Evolutionary conservation across 1,139 yeast species (phyloP), one percentile per base, ranked within the genome.

Genomic region (Pichia sp.): DNA sequence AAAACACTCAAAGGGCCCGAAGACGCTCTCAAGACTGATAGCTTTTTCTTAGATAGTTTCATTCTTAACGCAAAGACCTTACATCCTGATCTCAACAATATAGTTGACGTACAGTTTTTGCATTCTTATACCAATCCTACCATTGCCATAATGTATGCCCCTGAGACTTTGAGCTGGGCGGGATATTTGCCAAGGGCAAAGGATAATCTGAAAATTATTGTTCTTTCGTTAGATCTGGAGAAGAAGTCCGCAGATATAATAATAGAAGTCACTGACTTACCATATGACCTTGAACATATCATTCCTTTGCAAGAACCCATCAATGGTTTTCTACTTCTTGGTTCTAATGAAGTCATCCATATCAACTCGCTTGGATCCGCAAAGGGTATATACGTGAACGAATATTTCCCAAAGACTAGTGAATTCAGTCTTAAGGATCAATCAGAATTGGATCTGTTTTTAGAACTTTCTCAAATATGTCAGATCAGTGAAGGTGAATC

Each of bases 81-180:
- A 30, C 77, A 79, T 47, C 59, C 74, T 1, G 66, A 72, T 6
- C 66, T 86, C 37, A 74, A 80, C 8, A 68, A 73, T 41, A 69
- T 87, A 17, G 62, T 80, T 5, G 93, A 81, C 52, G 64, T 80
- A 50, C 75, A 74, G 36, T 86, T 81, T 52, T 62, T 87, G 34
- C 59, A 75, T 50, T 81, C 80, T 38, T 87, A 83, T 53, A 63
- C 80, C 40, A 88, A 79, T 44, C 94, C 96, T 1, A 85, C 96
- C 0, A 52, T 87, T 25, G 94, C 86, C 0, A 64, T 87, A 10
- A 55, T 85, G 29, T 79, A 77, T 41, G 59, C 62, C 4, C 77
- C 77, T 45, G 74, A 77, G 24, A 61, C 66, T 8, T 67, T 74
- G 21, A 74, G 86, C 0, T 85, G 95, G 93, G 77, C 93, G 0